Evolutionary conservation across 2,329 filamentous ascomycete genomes (phyloP).

Genomic region (Orbilia quercus): DNA sequence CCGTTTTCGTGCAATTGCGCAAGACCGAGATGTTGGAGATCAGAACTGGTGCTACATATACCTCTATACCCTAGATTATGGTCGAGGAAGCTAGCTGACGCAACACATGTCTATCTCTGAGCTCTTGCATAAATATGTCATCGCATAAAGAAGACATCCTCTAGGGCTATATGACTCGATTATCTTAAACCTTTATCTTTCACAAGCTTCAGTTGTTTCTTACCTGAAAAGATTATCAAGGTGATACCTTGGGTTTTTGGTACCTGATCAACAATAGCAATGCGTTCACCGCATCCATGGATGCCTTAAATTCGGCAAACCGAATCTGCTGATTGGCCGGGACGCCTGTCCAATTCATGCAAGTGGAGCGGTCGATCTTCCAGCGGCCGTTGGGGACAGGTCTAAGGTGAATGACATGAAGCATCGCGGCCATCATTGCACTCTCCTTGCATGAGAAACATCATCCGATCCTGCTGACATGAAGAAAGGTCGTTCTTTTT

Average conservation of each 20-base stretch:
- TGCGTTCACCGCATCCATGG: slow-evolving; percentile 10
- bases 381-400: slow-evolving; percentile 1
- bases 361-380: slow-evolving; percentile 1
- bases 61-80: not conserved
- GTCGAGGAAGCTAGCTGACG: not conserved
- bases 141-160: no score
- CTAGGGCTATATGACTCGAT: no score
- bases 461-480: not conserved
- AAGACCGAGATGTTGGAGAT: no score
- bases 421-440: slow-evolving; percentile 7
- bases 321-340: slow-evolving; percentile 6
- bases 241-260: slow-evolving; percentile 2
- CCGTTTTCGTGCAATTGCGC: no score
- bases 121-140: no score
- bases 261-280: slow-evolving; percentile 36
- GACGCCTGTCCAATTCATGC: not conserved
- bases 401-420: slow-evolving; percentile 2
- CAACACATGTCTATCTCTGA: no score
- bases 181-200: no score
- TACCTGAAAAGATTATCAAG: slow-evolving; percentile 16
- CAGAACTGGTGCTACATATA: no score
- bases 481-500: not conserved
- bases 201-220: not conserved
- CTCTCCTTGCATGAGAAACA: slow-evolving; percentile 18
- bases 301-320: slow-evolving; percentile 17